phyloP scores from a whole-genome alignment of 1,139 yeast species.

The Hanseniaspora sp. region DNA sequence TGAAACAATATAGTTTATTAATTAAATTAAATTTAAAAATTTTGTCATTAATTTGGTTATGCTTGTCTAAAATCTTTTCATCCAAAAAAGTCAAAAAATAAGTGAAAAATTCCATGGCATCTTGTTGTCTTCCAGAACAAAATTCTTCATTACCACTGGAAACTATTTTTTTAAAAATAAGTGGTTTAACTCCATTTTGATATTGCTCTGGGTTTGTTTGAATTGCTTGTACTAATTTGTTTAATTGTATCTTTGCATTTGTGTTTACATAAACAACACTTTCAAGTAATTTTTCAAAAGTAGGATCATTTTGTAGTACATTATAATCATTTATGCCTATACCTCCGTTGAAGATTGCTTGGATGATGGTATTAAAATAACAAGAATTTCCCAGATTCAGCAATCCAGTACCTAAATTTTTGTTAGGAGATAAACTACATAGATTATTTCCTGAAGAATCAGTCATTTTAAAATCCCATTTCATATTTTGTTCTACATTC shows the following conservation, averaged over 20 bases:
- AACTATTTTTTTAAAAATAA: conserved; percentile 59
- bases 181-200: conserved; percentile 69
- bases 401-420: conserved; percentile 49
- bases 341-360: conserved; percentile 45
- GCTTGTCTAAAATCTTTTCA: conserved; percentile 26
- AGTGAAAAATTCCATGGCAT: conserved; percentile 78
- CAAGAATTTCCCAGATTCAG: conserved; percentile 89
- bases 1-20: conserved; percentile 52
- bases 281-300: conserved; percentile 18
- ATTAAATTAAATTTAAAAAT: conserved; percentile 55
- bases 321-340: conserved; percentile 24
- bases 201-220: conserved; percentile 46
- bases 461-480: conserved; percentile 83
- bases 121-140: conserved; percentile 81
- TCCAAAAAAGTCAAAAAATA: conserved; percentile 58
- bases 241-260: conserved; percentile 59
- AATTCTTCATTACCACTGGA: conserved; percentile 77
- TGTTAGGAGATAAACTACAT: conserved; percentile 53
- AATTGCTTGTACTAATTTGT: conserved; percentile 72
- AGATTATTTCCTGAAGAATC: conserved; percentile 59
- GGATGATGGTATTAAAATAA: conserved; percentile 72
- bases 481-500: conserved; percentile 82
- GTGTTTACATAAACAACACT: conserved; percentile 45
- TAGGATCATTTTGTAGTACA: conserved; percentile 11
- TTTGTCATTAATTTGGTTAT: conserved; percentile 35